Evolutionary conservation across 371 early-diverging fungal genomes (phyloP).

Genomic region (Sporodiniella umbellata): DNA sequence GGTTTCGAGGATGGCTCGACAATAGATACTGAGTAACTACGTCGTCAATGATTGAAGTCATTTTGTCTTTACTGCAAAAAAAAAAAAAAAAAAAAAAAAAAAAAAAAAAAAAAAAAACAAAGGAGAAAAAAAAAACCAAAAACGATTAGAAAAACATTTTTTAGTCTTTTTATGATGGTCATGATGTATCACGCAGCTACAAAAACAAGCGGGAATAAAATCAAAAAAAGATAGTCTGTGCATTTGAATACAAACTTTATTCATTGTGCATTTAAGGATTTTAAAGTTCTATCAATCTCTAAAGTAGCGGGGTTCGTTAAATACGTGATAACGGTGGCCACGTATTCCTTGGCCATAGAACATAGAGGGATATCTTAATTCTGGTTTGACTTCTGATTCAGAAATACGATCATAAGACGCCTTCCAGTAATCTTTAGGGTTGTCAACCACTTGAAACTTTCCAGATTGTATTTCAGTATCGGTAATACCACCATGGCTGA

Average conservation of each 20-base stretch:
- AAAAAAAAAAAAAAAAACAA: constrained; percentile 5
- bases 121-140: no score
- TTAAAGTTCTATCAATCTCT: constrained; percentile 15
- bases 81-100: constrained; percentile 5
- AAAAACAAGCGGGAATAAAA: background rate
- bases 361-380: constrained; percentile 64
- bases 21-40: constrained; percentile 34
- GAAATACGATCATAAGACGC: constrained; percentile 54
- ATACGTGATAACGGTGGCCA: constrained; percentile 77
- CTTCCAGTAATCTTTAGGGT: constrained; percentile 46
- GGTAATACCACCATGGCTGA: constrained; percentile 78
- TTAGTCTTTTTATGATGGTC: background rate
- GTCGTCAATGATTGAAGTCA: constrained; percentile 25
- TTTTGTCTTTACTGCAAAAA: constrained; percentile 7
- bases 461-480: constrained; percentile 87
- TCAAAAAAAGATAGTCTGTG: background rate
- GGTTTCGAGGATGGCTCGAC: constrained; percentile 35
- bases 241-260: constrained; percentile 2
- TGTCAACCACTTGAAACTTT: constrained; percentile 70
- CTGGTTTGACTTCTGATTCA: constrained; percentile 53
- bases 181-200: background rate
- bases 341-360: constrained; percentile 71
- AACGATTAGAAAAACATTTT: background rate
- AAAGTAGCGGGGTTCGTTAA: constrained; percentile 74
- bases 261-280: background rate